Evolutionary conservation across 352 stramenopile species (phyloP).

Genomic region (Pythium plurisporium): DNA sequence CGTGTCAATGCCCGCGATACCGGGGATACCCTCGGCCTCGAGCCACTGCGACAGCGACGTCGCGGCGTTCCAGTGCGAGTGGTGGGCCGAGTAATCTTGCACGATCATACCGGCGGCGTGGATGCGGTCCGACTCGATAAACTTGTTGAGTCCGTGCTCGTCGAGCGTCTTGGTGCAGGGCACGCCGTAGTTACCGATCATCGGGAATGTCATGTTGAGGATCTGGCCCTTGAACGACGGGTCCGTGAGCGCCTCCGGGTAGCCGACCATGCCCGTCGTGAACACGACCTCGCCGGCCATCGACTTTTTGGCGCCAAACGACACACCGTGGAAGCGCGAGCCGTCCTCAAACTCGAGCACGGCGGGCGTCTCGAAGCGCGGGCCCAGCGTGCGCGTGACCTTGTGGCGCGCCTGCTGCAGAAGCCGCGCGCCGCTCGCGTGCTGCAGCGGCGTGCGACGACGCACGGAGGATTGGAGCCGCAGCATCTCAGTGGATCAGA

Average conservation of each 20-base stretch:
- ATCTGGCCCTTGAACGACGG: conserved; percentile 98
- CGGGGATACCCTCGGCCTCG: conserved; percentile 90
- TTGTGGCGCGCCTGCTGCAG: conserved; percentile 54
- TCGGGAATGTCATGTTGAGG: conserved; percentile 95
- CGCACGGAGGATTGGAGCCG: conserved; percentile 61
- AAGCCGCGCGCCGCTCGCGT: conserved; percentile 58
- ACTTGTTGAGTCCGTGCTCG: conserved; percentile 92
- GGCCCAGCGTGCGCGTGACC: conserved; percentile 70
- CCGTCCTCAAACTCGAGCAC: conserved; percentile 84
- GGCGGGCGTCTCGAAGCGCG: conserved; percentile 76
- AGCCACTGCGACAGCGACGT: conserved; percentile 87
- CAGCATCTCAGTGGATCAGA: conserved; percentile 43
- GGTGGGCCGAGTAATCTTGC: conserved; percentile 95
- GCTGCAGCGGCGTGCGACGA: conserved; percentile 57
- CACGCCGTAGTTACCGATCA: conserved; percentile 99
- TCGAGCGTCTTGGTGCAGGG: conserved; percentile 87
- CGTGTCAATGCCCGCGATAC: conserved; percentile 97
- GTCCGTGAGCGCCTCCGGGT: conserved; percentile 97
- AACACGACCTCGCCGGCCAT: conserved; percentile 97
- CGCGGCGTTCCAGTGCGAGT: conserved; percentile 94
- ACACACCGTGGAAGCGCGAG: conserved; percentile 70
- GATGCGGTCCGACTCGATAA: conserved; percentile 95
- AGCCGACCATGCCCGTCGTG: conserved; percentile 98
- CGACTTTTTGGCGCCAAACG: conserved; percentile 71
- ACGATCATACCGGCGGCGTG: conserved; percentile 97